Base-by-base conservation (phyloP, 2,329 filamentous ascomycete species). In the Ascochyta clinopodiicola region DNA sequence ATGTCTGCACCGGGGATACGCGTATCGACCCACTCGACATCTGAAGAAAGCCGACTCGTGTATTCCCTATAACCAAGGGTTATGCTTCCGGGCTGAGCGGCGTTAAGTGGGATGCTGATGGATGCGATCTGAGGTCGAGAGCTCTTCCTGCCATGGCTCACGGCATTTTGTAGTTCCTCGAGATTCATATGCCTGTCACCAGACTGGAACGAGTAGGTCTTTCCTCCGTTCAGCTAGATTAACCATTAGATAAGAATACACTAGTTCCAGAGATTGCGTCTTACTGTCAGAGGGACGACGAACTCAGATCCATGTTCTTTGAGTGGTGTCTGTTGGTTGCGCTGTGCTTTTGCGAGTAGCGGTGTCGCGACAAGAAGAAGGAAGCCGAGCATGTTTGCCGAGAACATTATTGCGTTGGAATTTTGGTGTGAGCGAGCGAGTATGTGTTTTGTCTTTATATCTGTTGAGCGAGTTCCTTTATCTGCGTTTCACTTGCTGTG, bases 401-500 rank as follows among this genome's bases (percentile, higher is more conserved):
- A 44, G 15, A 21, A 15, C 24, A 27, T 5, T 13, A 15, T 15
- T 40, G 35, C 21, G 15, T n/a, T 21, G 32, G 6, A 4, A 27
- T 7, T 19, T 24, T 15, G 13, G 15, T 10, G 19, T 15, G n/a
- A 12, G n/a, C 9, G n/a, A 17, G 10, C 6, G 17, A 24, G 12
- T 21, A 17, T 15, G 29, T 10, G 24, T 48, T 45, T 37, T 21
- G 24, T 24, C 7, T 38, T 39, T 32, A 17, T 44, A 7, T 24
- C 47, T 35, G 35, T 34, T 40, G n/a, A 29, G 7, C 17, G 13
- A 24, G 13, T 40, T 31, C 44, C 44, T 52, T 57, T 57, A 49
- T 53, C 31, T 57, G n/a, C 29, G 44, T 49, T 44, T 57, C 49
- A 47, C n/a, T 45, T 48, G 22, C 48, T 52, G 54, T 51, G 55